Evolutionary conservation across 2,329 filamentous ascomycete genomes (phyloP).

Genomic region (Exserohilum rostratum): DNA sequence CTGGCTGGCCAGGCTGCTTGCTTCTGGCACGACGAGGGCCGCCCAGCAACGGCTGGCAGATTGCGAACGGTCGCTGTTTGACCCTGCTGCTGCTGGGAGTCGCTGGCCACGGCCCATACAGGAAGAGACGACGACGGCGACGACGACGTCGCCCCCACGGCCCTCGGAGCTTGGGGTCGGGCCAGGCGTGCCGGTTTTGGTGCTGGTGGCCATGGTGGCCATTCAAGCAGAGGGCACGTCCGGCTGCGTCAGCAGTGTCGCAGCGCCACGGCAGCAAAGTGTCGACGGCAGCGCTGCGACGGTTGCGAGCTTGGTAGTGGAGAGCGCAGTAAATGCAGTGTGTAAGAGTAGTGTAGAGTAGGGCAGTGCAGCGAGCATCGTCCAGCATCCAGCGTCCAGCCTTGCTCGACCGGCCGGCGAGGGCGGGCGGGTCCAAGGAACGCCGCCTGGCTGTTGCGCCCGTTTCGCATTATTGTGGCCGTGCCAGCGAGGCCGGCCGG

Average conservation of each 20-base stretch:
- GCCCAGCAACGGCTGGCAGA: slow-evolving; percentile 27
- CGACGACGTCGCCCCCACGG: slow-evolving; percentile 12
- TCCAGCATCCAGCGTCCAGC: too few species aligned
- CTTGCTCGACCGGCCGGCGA: too few species aligned
- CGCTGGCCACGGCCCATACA: not conserved
- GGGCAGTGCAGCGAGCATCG: too few species aligned
- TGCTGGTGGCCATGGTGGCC: not conserved
- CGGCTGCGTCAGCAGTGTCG: slow-evolving; percentile 3
- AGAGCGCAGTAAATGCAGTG: too few species aligned
- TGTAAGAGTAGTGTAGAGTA: too few species aligned
- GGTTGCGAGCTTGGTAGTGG: too few species aligned
- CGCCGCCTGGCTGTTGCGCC: slow-evolving; percentile 19
- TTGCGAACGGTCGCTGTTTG: slow-evolving; percentile 16
- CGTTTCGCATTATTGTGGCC: slow-evolving; percentile 34
- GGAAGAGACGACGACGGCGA: not conserved
- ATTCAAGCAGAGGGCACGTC: not conserved
- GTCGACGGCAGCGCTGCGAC: not conserved
- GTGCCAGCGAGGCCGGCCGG: slow-evolving; percentile 11
- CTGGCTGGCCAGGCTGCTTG: slow-evolving; percentile 14
- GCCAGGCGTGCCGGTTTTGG: slow-evolving; percentile 11
- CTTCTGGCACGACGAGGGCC: slow-evolving; percentile 16
- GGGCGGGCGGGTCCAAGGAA: too few species aligned
- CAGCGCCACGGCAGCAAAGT: slow-evolving; percentile 7
- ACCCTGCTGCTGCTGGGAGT: slow-evolving; percentile 1
- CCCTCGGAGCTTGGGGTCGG: slow-evolving; percentile 12